A percentile compares a stretch with the other conserved stretches of the same genome.
phyloP scores from a whole-genome alignment of 2,329 filamentous ascomycete genomes.

The Claviceps humidiphila region DNA sequence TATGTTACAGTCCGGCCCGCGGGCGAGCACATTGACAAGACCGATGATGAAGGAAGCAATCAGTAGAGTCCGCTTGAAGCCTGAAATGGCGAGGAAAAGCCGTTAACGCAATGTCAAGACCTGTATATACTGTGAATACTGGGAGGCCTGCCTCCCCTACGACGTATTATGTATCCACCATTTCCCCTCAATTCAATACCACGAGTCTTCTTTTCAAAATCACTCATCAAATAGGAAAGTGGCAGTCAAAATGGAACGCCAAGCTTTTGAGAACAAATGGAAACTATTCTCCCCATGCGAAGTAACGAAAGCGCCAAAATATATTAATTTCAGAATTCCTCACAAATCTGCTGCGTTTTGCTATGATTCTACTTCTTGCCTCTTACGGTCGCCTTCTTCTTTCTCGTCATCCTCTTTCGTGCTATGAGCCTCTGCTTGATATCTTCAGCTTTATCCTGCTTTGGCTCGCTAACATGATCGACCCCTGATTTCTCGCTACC shows the following conservation, averaged over 20 bases:
- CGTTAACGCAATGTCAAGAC: slow-evolving; percentile 17
- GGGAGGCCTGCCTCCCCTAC: neutral
- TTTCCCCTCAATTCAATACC: neutral
- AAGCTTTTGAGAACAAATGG: neutral
- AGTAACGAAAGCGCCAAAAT: neutral
- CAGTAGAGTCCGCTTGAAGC: neutral
- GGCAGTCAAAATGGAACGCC: neutral
- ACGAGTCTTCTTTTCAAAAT: neutral
- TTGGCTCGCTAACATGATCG: slow-evolving; percentile 12
- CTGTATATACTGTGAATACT: neutral
- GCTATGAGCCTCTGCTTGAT: slow-evolving; percentile 66
- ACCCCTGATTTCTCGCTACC: slow-evolving; percentile 16
- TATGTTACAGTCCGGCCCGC: slow-evolving; percentile 20
- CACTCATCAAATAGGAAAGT: neutral
- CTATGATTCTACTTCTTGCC: slow-evolving; percentile 5
- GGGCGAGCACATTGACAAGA: slow-evolving; percentile 10
- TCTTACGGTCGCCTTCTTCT: slow-evolving; percentile 42
- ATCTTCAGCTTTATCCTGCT: slow-evolving; percentile 21
- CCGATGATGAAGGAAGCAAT: neutral
- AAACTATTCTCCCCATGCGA: neutral
- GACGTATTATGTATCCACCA: neutral
- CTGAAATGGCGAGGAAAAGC: slow-evolving; percentile 12
- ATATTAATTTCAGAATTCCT: neutral
- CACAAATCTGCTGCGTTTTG: neutral
- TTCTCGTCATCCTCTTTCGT: slow-evolving; percentile 68